These are phyloP conservation scores for Saccharomyces hybrid DNA, from an alignment of 1,139 yeast genomes.

Conservation along the genomic window DNA sequence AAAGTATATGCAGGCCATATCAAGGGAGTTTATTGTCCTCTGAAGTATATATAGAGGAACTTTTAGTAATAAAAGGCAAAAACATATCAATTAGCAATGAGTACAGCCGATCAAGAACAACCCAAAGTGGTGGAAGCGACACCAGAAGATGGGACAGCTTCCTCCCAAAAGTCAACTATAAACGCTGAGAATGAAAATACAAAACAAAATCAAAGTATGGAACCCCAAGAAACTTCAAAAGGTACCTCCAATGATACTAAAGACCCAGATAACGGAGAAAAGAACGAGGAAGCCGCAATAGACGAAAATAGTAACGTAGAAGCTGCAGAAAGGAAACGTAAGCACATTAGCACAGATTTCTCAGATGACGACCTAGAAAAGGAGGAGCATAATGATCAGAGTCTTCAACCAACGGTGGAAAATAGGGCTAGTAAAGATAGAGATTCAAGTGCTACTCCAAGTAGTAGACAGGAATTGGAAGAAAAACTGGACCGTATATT, in stretches of 20 bases:
- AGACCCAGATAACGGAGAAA: not conserved
- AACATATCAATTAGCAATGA: not conserved
- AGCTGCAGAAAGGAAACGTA: constrained; percentile 23
- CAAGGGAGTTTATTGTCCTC: not conserved
- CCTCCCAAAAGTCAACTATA: not conserved
- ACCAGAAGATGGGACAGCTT: not conserved
- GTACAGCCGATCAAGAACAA: not conserved
- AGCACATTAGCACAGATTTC: constrained; percentile 22
- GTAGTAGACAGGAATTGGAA: constrained; percentile 72
- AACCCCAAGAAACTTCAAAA: not conserved
- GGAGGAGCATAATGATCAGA: constrained; percentile 9
- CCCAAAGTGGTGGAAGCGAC: constrained; percentile 3
- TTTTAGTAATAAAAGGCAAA: not conserved
- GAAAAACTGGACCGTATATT: constrained; percentile 72
- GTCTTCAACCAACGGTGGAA: constrained; percentile 20
- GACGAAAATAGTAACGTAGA: not conserved
- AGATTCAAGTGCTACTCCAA: constrained; percentile 40
- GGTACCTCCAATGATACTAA: not conserved
- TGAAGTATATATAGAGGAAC: not conserved
- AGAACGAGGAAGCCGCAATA: constrained; percentile 1
- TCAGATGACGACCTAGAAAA: constrained; percentile 30
- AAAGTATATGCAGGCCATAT: not conserved
- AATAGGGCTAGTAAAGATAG: constrained; percentile 34
- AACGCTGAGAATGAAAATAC: not conserved
- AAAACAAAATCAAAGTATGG: not conserved